phyloP scores from a whole-genome alignment of 2,329 filamentous ascomycete genomes.

The Dactylellina haptotyla region DNA sequence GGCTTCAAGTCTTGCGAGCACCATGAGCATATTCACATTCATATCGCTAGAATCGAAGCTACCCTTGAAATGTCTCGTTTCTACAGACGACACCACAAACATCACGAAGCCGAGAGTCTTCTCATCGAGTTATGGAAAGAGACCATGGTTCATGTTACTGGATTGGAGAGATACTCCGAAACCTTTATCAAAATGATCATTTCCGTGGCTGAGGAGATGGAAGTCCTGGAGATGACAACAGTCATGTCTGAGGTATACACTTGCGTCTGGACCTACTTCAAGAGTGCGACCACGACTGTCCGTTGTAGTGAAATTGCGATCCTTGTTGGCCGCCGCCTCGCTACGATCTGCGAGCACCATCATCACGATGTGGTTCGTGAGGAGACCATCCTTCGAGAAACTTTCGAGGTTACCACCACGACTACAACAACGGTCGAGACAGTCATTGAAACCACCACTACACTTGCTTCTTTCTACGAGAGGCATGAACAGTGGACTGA shows the following conservation, averaged over 20 bases:
- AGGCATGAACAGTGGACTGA: conserved; percentile 26
- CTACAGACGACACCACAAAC: conserved; percentile 10
- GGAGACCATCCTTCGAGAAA: conserved; percentile 24
- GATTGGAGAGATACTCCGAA: conserved; percentile 20
- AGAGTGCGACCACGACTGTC: conserved; percentile 9
- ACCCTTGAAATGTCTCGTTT: conserved; percentile 29
- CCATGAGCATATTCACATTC: conserved; percentile 29
- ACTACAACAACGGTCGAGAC: conserved; percentile 15
- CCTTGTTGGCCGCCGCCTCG: conserved; percentile 21
- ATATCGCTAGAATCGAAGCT: conserved; percentile 26
- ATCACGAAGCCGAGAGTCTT: conserved; percentile 11
- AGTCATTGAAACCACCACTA: conserved; percentile 22
- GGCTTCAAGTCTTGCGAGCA: conserved; percentile 28
- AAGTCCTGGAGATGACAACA: conserved; percentile 16
- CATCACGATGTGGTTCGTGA: conserved; percentile 16
- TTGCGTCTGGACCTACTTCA: conserved; percentile 22
- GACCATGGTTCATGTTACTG: conserved; percentile 18
- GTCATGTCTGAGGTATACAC: conserved; percentile 22
- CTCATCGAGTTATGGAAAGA: conserved; percentile 35
- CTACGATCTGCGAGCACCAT: conserved; percentile 18
- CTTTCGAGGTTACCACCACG: conserved; percentile 18
- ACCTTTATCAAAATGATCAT: conserved; percentile 30
- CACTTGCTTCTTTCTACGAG: conserved; percentile 23
- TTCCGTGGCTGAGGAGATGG: conserved; percentile 26
- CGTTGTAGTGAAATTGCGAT: conserved; percentile 16